A percentile compares a stretch with the other conserved stretches of the same genome.
phyloP scores from a whole-genome alignment of 129 eudicot genomes.

The Deinandra increscens region DNA sequence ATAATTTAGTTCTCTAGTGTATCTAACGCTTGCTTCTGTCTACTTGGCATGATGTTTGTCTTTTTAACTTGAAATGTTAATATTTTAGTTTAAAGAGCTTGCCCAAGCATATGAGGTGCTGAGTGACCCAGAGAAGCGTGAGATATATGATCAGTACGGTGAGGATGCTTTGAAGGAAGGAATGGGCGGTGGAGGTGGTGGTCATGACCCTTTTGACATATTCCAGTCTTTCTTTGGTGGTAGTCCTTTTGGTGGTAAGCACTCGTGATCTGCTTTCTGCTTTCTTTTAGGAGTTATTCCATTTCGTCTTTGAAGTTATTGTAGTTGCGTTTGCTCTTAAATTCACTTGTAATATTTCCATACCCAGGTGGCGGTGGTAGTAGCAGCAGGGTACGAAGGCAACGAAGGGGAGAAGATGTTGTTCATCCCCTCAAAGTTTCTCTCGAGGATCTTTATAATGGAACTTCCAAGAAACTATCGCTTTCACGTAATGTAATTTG shows the following conservation, averaged over 20 bases:
- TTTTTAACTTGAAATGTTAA: not conserved
- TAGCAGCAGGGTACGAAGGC: slow-evolving; percentile 54
- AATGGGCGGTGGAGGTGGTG: slow-evolving; percentile 72
- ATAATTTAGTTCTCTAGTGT: not conserved
- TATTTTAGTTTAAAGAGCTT: slow-evolving; percentile 66
- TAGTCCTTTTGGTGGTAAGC: slow-evolving; percentile 59
- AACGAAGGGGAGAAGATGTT: slow-evolving; percentile 54
- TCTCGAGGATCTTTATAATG: slow-evolving; percentile 40
- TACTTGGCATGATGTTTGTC: not conserved
- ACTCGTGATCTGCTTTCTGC: not conserved
- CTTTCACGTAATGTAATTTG: slow-evolving; percentile 30
- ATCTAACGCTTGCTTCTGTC: not conserved
- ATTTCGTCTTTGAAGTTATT: not conserved
- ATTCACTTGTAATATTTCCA: slow-evolving; percentile 5
- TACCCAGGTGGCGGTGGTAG: slow-evolving; percentile 39
- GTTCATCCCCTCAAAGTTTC: slow-evolving; percentile 48
- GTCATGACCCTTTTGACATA: slow-evolving; percentile 66
- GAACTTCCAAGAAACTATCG: slow-evolving; percentile 31
- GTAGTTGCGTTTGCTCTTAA: not conserved
- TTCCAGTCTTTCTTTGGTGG: slow-evolving; percentile 67
- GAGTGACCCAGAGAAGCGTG: slow-evolving; percentile 72
- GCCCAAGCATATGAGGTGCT: slow-evolving; percentile 84
- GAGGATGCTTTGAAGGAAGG: slow-evolving; percentile 81
- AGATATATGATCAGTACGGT: slow-evolving; percentile 70
- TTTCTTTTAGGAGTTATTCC: not conserved